Evolutionary conservation across 2,329 filamentous ascomycete genomes (phyloP), one percentile per base, ranked within the genome.

Genomic region (Trichoderma sp.): DNA sequence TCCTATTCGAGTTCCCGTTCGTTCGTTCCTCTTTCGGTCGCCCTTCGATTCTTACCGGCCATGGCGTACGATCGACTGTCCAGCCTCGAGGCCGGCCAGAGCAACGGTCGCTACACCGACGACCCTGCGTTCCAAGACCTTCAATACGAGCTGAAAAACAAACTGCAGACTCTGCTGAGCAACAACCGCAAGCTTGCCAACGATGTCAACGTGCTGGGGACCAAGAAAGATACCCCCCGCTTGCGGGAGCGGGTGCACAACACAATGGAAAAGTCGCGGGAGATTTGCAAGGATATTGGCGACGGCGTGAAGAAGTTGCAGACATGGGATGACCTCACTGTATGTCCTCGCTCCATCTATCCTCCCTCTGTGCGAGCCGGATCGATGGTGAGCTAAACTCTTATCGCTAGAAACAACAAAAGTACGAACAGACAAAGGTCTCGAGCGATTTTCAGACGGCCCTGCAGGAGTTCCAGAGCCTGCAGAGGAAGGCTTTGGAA

Each of bases 61-160:
- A 98, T 98, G 94, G 97, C 94, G 19, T 98, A 95, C 80, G 91
- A 97, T 76, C 91, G 92, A 71, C 85, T 95, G 68, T 90, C 90
- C 64, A 90, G 87, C 67, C 83, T 97, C 70, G 94, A 98, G 81
- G 88, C 93, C 70, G 83, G 91, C 45, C 85, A 88, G 69, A 82
- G 87, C 67, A 88, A 90, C 76, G 57, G 30, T 48, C 90, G 90
- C 74, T 99, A 97, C 80, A 84, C 86, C 74, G 95, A 99, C 79
- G 92, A 98, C 76, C 95, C 95, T 59, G 93, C 93, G 69, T 99
- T 98, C 83, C 86, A 92, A 74, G 84, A 86, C 66, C 86, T 96
- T 71, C 92, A 93, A 68, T 88, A 91, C 74, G 85, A 90, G 66
- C 86, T 98, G 67, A 96, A 91, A 78, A 90, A 92, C 77, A 90